Base-by-base conservation (phyloP, 805 yeast genomes). In the Teunomyces cretensis region DNA sequence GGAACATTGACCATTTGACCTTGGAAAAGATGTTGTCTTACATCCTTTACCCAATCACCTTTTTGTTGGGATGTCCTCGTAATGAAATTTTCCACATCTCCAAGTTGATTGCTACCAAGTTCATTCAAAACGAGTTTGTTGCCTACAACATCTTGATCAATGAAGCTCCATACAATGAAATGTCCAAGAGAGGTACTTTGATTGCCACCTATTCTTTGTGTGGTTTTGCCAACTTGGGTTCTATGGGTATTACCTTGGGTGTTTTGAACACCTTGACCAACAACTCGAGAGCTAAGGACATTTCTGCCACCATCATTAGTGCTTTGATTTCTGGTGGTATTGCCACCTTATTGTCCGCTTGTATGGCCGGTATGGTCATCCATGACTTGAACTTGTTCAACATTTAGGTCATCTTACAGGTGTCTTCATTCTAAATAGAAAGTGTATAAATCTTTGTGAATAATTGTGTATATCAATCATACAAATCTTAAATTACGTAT, bases 181-280 rank as follows among this genome's bases (percentile, higher is more conserved):
- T 81, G 72, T 68, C 79, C 30, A 62, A 68, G 42, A 74, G 85
- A 62, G 79, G 80, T 31, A 69, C 68, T 30, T 64, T 81, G 55
- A 66, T 81, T 54, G 83, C 84, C 30, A 80, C 85, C 14, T 81
- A 79, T 51, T 80, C 82, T 14, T 71, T 79, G 33, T 80, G 85
- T 68, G 84, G 86, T 1, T 81, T 81, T 60, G 77, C 84, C 30
- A 81, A 81, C 62, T 65, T 81, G 39, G 86, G 85, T 26, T 76
- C 83, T 5, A 68, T 81, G 51, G 86, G 84, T 54, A 79, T 80
- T 47, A 80, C 79, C 47, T 62, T 81, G 47, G 84, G 85, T 56
- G 84, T 81, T 33, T 70, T 81, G 54, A 74, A 78, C 48, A 72
- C 81, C 41, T 62, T 81, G 54, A 80, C 84, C 31, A 81, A 81